phyloP scores from a whole-genome alignment of 2,329 filamentous ascomycete species.

The Laburnicola sp. region DNA sequence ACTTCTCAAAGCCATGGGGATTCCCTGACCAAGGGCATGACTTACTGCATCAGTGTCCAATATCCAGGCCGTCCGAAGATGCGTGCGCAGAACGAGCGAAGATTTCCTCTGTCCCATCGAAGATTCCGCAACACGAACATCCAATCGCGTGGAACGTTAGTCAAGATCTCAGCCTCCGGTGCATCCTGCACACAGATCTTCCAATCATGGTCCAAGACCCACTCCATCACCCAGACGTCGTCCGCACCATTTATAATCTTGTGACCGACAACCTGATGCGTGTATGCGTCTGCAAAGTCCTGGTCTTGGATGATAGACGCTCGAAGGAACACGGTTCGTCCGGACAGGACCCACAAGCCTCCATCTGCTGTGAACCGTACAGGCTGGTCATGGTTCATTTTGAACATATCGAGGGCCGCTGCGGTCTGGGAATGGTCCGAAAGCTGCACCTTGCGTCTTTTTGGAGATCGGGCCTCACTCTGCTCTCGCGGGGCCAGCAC shows the following conservation, averaged over 20 bases:
- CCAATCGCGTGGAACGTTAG: neutral
- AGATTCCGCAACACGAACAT: neutral
- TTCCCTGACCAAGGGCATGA: neutral
- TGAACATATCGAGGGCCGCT: neutral
- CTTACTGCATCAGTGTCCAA: neutral
- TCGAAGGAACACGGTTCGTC: neutral
- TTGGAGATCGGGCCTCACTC: conserved; percentile 42
- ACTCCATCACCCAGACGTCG: neutral
- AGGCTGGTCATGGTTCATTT: neutral
- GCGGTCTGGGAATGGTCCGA: neutral
- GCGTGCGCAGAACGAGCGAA: neutral
- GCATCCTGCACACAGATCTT: neutral
- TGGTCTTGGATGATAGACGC: neutral
- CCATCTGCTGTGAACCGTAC: neutral
- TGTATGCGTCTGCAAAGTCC: neutral
- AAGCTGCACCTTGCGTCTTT: neutral
- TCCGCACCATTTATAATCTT: neutral
- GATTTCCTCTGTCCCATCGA: neutral
- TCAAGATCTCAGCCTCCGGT: neutral
- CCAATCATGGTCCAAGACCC: neutral
- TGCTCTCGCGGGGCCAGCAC: conserved; percentile 35
- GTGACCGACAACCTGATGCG: neutral
- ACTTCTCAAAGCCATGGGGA: no score
- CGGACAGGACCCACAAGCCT: neutral
- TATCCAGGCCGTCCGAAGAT: neutral